Base-by-base conservation (phyloP, 768 basidiomycete genomes). In the Amanita brunnescens region DNA sequence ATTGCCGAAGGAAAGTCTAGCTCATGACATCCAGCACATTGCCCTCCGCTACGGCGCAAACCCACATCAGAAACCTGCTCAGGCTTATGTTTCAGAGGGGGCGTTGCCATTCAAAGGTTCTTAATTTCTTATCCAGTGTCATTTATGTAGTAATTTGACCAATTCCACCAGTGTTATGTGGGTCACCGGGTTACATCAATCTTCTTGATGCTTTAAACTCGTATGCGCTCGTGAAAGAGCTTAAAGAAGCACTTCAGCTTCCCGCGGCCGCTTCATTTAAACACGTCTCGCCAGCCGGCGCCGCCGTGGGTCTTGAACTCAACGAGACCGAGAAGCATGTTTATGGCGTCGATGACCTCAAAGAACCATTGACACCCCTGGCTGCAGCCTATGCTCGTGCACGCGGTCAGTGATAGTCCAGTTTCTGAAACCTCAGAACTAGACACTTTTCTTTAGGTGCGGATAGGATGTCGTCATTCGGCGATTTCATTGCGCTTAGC, bases 251-350 rank as follows among this genome's bases (percentile, higher is more conserved):
- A 0, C 79, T 98, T 51, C 69, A 74, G 32, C 81, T 98, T 41
- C 94, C 96, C 14, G 96, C 96, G 12, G 95, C 96, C 10, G 95
- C 96, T 0, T 97, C 94, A 0, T 99, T 98, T 83, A 99, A 99
- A 72, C 96, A 99, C 62, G 96, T 99, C 54, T 98, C 95, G 14
- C 96, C 96, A 9, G 96, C 96, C 1, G 96, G 96, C 46, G 93
- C 90, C 5, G 96, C 94, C 23, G 90, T 97, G 10, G 95, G 93
- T 20, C 65, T 96, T 51, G 80, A 80, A 62, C 76, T 99, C 39
- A 76, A 83, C 58, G 85, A 88, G 24, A 78, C 75, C 0, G 94
- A 97, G 69, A 91, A 93, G 62, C 83, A 87, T 59, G 94, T 98
- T 0, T 98, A 97, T 57, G 95, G 92, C 2, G 94, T 96, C 0